Conservation (phyloP, 192 early-diverging fungal species). For the Geranomyces variabilis region DNA sequence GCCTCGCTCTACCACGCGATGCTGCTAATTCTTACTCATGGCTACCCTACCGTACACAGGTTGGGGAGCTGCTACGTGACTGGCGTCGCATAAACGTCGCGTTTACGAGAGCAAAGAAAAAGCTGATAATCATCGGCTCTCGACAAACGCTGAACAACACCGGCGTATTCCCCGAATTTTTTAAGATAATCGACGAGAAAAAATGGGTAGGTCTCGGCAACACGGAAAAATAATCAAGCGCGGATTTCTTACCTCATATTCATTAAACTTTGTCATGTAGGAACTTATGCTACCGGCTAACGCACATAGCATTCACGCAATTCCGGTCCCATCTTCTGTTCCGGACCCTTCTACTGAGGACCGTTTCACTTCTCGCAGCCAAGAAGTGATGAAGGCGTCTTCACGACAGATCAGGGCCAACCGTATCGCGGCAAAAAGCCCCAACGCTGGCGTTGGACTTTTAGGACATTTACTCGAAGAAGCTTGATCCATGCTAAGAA, state of each 20-base stretch:
- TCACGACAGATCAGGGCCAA: neutral
- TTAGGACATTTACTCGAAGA: too few species aligned
- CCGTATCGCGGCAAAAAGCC: neutral
- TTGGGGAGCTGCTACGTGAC: constrained; percentile 86
- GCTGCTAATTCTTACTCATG: neutral
- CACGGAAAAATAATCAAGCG: too few species aligned
- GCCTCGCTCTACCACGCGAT: neutral
- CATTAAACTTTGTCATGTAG: neutral
- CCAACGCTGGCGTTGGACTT: neutral
- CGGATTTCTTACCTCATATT: too few species aligned
- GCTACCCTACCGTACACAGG: constrained; percentile 33
- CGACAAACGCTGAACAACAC: constrained; percentile 61
- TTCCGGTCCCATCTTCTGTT: neutral
- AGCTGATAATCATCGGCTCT: constrained; percentile 90
- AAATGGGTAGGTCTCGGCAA: constrained; percentile 22
- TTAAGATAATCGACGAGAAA: constrained; percentile 33
- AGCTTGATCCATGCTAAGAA: too few species aligned
- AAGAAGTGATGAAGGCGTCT: too few species aligned
- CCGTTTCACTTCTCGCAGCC: too few species aligned
- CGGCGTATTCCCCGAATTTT: constrained; percentile 35
- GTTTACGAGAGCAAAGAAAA: constrained; percentile 84
- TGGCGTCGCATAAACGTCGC: constrained; percentile 95
- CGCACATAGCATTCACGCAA: neutral
- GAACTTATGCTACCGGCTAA: neutral
- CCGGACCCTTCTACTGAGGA: too few species aligned